phyloP scores from a whole-genome alignment of 371 early-diverging fungal species.

The Smittium culicis region DNA sequence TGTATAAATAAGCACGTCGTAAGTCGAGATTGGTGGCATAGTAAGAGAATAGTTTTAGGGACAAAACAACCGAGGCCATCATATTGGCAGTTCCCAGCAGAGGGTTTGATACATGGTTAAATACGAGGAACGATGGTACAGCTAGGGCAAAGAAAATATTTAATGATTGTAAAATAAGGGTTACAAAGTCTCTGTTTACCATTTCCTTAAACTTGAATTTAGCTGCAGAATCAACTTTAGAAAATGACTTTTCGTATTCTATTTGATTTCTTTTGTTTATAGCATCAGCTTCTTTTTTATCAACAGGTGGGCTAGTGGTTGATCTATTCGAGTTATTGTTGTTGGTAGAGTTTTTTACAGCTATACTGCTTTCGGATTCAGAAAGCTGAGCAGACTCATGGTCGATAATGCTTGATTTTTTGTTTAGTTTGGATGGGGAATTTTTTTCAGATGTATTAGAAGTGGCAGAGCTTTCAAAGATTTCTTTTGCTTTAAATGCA shows the following conservation, averaged over 20 bases:
- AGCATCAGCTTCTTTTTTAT: slow-evolving; percentile 42
- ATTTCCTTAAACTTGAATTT: slow-evolving; percentile 41
- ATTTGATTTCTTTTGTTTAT: slow-evolving; percentile 43
- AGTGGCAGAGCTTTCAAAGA: slow-evolving; percentile 28
- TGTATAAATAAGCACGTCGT: slow-evolving; percentile 42
- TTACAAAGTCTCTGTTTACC: slow-evolving; percentile 47
- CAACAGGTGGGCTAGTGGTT: slow-evolving; percentile 5
- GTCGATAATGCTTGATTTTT: slow-evolving; percentile 70
- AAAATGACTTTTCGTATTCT: slow-evolving; percentile 47
- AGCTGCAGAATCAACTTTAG: slow-evolving; percentile 64
- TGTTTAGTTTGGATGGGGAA: slow-evolving; percentile 73
- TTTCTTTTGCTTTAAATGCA: background rate
- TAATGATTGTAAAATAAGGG: no score
- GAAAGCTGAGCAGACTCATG: slow-evolving; percentile 46
- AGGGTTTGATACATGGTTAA: no score
- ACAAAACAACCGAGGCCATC: no score
- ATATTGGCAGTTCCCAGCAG: no score
- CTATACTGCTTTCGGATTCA: background rate
- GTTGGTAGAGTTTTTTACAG: background rate
- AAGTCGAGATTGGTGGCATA: slow-evolving; percentile 31
- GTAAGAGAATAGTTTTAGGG: slow-evolving; percentile 63
- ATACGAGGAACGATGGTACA: no score
- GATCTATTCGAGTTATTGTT: background rate
- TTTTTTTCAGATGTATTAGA: slow-evolving; percentile 66
- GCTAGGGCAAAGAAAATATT: no score